Percentiles rank a stretch among this genome's conserved stretches.
These are phyloP conservation scores for Torulaspora franciscae DNA, from an alignment of 805 yeast species.

Conservation along the genomic window DNA sequence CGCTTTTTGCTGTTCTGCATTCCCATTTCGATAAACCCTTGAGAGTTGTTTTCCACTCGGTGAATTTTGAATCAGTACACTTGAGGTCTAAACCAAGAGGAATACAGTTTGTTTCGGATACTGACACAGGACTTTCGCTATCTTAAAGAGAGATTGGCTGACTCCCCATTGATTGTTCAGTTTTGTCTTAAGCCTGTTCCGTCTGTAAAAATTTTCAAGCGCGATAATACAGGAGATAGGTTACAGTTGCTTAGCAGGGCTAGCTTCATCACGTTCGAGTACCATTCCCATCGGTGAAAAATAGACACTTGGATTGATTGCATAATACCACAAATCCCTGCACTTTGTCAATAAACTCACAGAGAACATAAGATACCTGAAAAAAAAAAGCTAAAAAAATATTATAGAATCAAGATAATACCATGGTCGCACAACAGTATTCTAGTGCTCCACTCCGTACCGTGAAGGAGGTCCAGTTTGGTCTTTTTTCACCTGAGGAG, in stretches of 20 bases:
- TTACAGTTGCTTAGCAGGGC: background rate
- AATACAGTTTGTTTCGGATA: background rate
- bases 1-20: background rate
- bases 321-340: background rate
- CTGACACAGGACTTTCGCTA: background rate
- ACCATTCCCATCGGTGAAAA: too few species aligned
- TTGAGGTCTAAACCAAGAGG: background rate
- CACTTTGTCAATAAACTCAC: background rate
- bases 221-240: background rate
- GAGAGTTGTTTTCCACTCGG: background rate
- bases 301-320: background rate
- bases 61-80: background rate
- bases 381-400: conserved; percentile 4
- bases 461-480: conserved; percentile 97
- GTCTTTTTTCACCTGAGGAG: conserved; percentile 96
- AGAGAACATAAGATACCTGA: conserved; percentile 4
- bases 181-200: background rate
- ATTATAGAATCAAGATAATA: conserved; percentile 11
- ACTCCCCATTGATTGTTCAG: background rate
- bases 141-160: conserved; percentile 4
- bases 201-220: background rate
- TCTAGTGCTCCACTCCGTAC: conserved; percentile 98
- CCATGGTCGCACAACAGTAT: conserved; percentile 65
- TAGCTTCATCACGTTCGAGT: background rate
- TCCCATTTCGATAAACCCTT: conserved; percentile 1